Base-by-base conservation (phyloP, 2,329 filamentous ascomycete species). In the Trichoderma semiorbis region DNA sequence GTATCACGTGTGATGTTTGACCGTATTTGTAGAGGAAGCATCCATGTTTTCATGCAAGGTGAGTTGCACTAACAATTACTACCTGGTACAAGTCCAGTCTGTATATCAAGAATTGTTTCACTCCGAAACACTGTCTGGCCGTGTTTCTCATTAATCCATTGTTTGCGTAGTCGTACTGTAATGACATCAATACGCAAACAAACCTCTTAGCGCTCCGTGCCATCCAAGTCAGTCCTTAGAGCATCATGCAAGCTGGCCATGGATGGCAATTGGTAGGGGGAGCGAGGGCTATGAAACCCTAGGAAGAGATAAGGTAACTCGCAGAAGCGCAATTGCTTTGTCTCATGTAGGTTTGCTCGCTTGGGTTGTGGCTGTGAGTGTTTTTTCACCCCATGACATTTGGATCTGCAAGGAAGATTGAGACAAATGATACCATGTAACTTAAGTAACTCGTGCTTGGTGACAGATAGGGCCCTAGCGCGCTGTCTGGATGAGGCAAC, bases 171-270 rank as follows among this genome's bases (percentile, higher is more conserved):
- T 16, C 12, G 34, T 39, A 43, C 39, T 43, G 39, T 43, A 43
- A 58, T 60, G 21, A 30, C 32, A 32, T 58, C 28, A 60, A 34
- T 32, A n/a, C 30, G 3, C 28, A 21, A 32, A n/a, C 18, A 34
- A 32, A 14, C 57, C 57, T 60, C 28, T 21, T 21, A 8, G 18
- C 32, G 57, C 30, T 60, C 28, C 57, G n/a, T 60, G 57, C 57
- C 57, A 21, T 53, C 64, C 64, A 43, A 11, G 32, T 43, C 16
- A 18, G 64, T 67, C 8, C n/a, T 12, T 36, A 36, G 28, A 32
- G 39, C 66, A 61, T 53, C 66, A 69, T 69, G 66, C 66, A 53
- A 30, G 57, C 21, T 26, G 26, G 26, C 24, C 64, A 58, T 58
- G 64, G 36, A 58, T 58, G 64, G 36, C 64, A 18, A 53, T 34